These are phyloP conservation scores for Paecilomyces formosus DNA, from an alignment of 2,329 filamentous ascomycete genomes.

Conservation along the genomic window DNA sequence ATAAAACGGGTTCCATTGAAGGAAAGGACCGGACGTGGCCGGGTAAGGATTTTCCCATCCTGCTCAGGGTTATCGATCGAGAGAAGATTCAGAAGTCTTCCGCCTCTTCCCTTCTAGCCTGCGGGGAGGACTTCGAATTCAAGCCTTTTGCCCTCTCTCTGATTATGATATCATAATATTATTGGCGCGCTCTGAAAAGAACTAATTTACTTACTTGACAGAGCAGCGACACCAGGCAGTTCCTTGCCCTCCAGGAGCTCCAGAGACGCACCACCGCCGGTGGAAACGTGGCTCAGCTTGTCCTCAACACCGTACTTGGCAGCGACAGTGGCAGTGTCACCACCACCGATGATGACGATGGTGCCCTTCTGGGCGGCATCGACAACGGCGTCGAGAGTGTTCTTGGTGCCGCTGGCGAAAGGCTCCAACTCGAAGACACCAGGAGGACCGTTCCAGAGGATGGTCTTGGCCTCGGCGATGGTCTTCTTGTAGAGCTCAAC, in stretches of 20 bases:
- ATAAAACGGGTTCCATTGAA: neutral
- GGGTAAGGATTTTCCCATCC: neutral
- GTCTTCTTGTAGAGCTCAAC: constrained; percentile 81
- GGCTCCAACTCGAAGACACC: constrained; percentile 97
- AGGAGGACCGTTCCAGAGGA: constrained; percentile 97
- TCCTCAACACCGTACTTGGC: constrained; percentile 95
- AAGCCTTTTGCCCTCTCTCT: neutral
- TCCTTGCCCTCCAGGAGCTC: constrained; percentile 98
- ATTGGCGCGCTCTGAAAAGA: neutral
- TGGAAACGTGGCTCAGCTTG: constrained; percentile 97
- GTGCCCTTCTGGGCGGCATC: constrained; percentile 72
- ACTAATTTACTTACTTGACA: constrained; percentile 62
- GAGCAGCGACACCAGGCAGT: constrained; percentile 82
- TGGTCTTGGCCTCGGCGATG: constrained; percentile 84
- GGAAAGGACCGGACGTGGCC: neutral
- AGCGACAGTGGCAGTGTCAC: constrained; percentile 95
- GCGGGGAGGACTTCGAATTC: neutral
- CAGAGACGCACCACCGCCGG: constrained; percentile 87
- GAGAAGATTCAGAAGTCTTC: neutral
- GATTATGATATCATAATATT: neutral
- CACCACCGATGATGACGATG: constrained; percentile 97
- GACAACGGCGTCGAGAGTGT: constrained; percentile 82
- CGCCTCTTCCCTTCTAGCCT: neutral
- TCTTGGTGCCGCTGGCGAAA: constrained; percentile 88
- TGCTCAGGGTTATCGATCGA: neutral